Evolutionary conservation across 495 filamentous ascomycete species (phyloP), one percentile per base, ranked within the genome.

Genomic region (Beverwykella pulmonaria): DNA sequence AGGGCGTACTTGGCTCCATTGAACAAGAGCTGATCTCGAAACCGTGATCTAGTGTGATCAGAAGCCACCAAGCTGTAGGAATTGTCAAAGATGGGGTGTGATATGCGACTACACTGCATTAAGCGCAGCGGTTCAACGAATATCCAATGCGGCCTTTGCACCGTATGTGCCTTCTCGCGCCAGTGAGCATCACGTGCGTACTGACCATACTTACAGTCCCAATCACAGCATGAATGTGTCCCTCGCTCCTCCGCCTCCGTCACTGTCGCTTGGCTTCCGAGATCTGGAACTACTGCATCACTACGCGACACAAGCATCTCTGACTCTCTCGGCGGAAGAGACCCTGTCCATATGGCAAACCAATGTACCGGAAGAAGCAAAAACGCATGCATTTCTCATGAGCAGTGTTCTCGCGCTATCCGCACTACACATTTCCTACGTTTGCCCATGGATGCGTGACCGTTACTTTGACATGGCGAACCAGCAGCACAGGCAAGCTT

Each of bases 341-440:
- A 44, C 29, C 8, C 22, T 53, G 19, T 19, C 48, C 2, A 29
- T 65, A 15, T 65, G 53, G 49, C 61, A 58, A 23, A 22, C 17
- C 2, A 56, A 56, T 20, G 44, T 65, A 8, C 61, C 53, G n/a
- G 30, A 49, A 9, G 54, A 57, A 20, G 61, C 61, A 1, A 49
- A 50, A 27, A 20, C 10, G 9, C 53, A 65, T 49, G 34, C 46
- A 9, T 65, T 47, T 47, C 41, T 65, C 17, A 48, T 65, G 53
- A 52, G 58, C 19, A 54, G 53, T 29, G 8, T 65, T 10, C 53
- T 65, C 10, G 61, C 61, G 29, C 41, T 65, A 1, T 56, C 52
- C 15, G 61, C 61, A 1, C 44, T 65, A 15, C 61, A 65, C 32
- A 10, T 65, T 12, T 65, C 52, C 1, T 41, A 27, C 26, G 32